phyloP scores from a whole-genome alignment of 805 yeast species.

The Grigorovia jiainica region DNA sequence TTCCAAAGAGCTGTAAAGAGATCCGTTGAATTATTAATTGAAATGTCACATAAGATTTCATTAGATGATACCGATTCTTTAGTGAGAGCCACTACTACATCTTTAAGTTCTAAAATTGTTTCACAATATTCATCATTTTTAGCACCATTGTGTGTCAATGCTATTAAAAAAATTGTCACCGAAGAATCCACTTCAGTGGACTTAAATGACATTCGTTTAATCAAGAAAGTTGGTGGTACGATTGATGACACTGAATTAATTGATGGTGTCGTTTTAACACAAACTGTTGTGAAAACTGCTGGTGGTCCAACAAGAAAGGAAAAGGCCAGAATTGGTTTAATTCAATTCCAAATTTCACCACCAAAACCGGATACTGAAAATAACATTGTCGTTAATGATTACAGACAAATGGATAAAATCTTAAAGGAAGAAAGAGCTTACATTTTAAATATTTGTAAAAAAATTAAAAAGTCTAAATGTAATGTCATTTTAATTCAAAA shows the following conservation, averaged over 20 bases:
- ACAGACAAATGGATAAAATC: constrained; percentile 98
- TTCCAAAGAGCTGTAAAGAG: constrained; percentile 83
- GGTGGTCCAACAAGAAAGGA: constrained; percentile 95
- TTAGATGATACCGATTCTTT: constrained; percentile 73
- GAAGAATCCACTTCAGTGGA: constrained; percentile 62
- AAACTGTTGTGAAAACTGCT: constrained; percentile 77
- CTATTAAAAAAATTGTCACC: constrained; percentile 71
- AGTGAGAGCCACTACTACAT: constrained; percentile 88
- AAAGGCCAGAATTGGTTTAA: constrained; percentile 81
- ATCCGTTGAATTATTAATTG: constrained; percentile 71
- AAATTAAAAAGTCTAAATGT: constrained; percentile 94
- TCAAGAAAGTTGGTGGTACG: constrained; percentile 95
- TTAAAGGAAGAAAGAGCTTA: constrained; percentile 96
- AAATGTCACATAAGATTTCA: constrained; percentile 77
- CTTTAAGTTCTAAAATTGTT: constrained; percentile 89
- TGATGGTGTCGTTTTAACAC: constrained; percentile 90
- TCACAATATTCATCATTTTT: constrained; percentile 79
- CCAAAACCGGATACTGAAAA: constrained; percentile 98
- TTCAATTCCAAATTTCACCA: constrained; percentile 92
- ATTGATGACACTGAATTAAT: constrained; percentile 92
- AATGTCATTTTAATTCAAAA: constrained; percentile 84
- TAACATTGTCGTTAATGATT: constrained; percentile 93
- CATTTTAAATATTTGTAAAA: constrained; percentile 86
- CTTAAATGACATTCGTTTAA: constrained; percentile 74
- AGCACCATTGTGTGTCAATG: constrained; percentile 91